Evolutionary conservation across 2,329 filamentous ascomycete genomes (phyloP), one percentile per base, ranked within the genome.

Genomic region (Graphium sp.): DNA sequence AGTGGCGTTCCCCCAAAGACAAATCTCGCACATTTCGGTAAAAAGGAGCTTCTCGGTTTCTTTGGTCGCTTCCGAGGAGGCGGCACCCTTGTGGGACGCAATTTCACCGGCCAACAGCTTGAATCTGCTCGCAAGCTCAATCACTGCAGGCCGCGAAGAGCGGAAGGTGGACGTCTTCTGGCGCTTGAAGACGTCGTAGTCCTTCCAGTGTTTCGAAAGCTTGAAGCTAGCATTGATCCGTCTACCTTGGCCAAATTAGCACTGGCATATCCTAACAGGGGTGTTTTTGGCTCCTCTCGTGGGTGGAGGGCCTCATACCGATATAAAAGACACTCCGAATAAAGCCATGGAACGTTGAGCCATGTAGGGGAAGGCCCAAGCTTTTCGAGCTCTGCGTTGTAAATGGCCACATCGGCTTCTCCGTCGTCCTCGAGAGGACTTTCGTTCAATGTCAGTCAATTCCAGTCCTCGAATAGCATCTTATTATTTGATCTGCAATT

Each of bases 1-100:
- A 0, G 87, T 95, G 2, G 87, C 89, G 49, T 95, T 95, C 8
- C 87, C 87, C 87, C 87, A 95, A 2, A 95, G 67, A 47, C 85
- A 94, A 41, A 94, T 89, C 59, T 94, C 83, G 52, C 77, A 85
- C 78, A 95, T 91, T 48, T 95, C 87, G 15, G 64, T 64, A 55
- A 95, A 95, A 16, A 94, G 58, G 1, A 85, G 53, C 45, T 72
- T 70, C 46, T 91, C 80, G 0, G 80, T 74, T 32, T 76, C 68
- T n/a, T n/a, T n/a, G n/a, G n/a, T n/a, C n/a, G n/a, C n/a, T 18
- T 70, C 65, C 28, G 72, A 73, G 19, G 56, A 54, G 4, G 58
- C 58, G 23, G 61, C 55, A 27, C 59, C 54, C 39, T 66, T 64
- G 31, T 60, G 48, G 6, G 53, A 48, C 23, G 66, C 60, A 20